Base-by-base conservation (phyloP, 192 early-diverging fungal genomes). In the Neocallimastix lanati region DNA sequence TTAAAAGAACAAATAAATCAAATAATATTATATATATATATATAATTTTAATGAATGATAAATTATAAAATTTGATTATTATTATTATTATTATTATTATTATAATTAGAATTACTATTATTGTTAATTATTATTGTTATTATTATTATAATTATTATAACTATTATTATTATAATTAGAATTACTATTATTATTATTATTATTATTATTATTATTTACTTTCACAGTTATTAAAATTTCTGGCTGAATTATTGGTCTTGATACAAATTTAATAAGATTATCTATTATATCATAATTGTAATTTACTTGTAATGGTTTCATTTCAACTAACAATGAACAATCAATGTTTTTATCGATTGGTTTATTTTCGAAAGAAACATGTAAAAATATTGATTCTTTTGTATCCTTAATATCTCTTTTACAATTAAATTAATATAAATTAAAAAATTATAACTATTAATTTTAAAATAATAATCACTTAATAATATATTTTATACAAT, bases 231-330 rank as follows among this genome's bases (percentile, higher is more conserved):
- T 67, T 9, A 67, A n/a, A 9, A 25, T 67, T 67, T 67, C 50
- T 67, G 25, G 50, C 11, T 67, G 50, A 9, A 87, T 87, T 25
- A 89, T 88, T 3, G 94, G 94, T 18, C 93, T 93, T 78, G 88
- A 91, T 78, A 99, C 93, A 80, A 98, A 98, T 12, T 89, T 86
- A 11, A 93, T 83, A 18, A 98, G 85, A 14, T 92, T 89, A 37
- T 87, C 85, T 35, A 97, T 90, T 3, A 93, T 88, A 11, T 85
- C 82, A 12, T 93, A 94, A 83, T 95, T 96, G 84, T 96, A 93
- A 15, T 97, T 86, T 78, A 98, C 92, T 82, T 96, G 91, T 35
- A 99, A 86, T 78, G 95, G 93, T 35, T 93, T 89, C 89, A 97
- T 95, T 76, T 90, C 89, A 76, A 99, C 85, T 58, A 13, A 18